Evolutionary conservation across 805 yeast genomes (phyloP).

Genomic region (Pichia californica): DNA sequence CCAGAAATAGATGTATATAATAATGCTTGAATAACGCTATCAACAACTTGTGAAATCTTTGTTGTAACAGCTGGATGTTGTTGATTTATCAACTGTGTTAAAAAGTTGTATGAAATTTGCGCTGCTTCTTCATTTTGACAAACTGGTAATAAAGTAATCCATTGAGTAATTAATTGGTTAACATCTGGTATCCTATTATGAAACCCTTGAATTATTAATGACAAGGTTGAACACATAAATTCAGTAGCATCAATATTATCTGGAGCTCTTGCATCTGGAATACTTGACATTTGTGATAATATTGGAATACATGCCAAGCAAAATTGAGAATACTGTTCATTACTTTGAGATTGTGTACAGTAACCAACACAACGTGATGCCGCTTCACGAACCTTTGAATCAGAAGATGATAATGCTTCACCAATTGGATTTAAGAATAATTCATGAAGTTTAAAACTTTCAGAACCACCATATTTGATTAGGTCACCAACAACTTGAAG

Average conservation of each 20-base stretch:
- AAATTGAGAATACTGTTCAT: slow-evolving; percentile 47
- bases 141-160: slow-evolving; percentile 82
- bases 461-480: slow-evolving; percentile 71
- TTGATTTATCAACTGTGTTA: slow-evolving; percentile 62
- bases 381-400: slow-evolving; percentile 76
- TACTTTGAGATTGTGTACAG: slow-evolving; percentile 77
- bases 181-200: slow-evolving; percentile 54
- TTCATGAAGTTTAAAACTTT: slow-evolving; percentile 57
- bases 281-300: slow-evolving; percentile 61
- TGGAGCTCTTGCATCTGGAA: slow-evolving; percentile 79
- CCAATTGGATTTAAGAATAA: slow-evolving; percentile 57
- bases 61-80: slow-evolving; percentile 50
- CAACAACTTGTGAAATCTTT: slow-evolving; percentile 57
- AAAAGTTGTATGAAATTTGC: slow-evolving; percentile 69
- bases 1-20: slow-evolving; percentile 63
- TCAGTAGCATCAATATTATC: slow-evolving; percentile 86
- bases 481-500: slow-evolving; percentile 75
- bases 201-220: slow-evolving; percentile 67
- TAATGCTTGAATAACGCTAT: slow-evolving; percentile 67
- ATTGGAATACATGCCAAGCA: slow-evolving; percentile 68
- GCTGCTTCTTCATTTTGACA: slow-evolving; percentile 85
- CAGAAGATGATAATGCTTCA: slow-evolving; percentile 58
- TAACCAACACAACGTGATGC: slow-evolving; percentile 81
- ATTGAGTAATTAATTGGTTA: slow-evolving; percentile 57
- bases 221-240: slow-evolving; percentile 73